These are phyloP conservation scores for Neonothopanus nambi DNA, from an alignment of 1,284 basidiomycete species.

Conservation along the genomic window DNA sequence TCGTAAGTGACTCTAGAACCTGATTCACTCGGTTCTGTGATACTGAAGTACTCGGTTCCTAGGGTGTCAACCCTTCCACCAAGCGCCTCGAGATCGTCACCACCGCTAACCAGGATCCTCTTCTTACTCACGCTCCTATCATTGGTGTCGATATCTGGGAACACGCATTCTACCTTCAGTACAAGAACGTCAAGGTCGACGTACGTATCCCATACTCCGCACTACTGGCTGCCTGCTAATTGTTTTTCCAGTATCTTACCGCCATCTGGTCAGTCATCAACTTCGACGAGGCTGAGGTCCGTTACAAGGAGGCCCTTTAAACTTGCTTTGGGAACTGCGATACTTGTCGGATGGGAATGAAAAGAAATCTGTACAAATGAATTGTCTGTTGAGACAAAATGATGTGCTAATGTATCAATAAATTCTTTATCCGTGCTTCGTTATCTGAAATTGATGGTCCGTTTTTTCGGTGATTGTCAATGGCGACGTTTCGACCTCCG, in stretches of 20 bases:
- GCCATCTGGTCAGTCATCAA: slow-evolving; percentile 86
- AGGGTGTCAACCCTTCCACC: slow-evolving; percentile 65
- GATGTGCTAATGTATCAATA: no score
- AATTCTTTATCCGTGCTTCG: no score
- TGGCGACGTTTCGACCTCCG: no score
- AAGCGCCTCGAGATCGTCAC: slow-evolving; percentile 75
- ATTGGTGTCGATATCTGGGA: slow-evolving; percentile 92
- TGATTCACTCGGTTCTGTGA: neutral
- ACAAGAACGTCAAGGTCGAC: slow-evolving; percentile 73
- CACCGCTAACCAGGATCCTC: slow-evolving; percentile 90
- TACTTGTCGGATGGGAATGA: no score
- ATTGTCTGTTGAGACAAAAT: no score
- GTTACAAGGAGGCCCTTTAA: slow-evolving; percentile 50
- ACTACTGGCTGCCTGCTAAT: neutral
- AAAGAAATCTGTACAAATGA: no score
- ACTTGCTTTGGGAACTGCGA: no score
- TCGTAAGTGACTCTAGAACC: slow-evolving; percentile 49
- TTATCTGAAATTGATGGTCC: no score
- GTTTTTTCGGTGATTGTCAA: no score
- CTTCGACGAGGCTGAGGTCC: slow-evolving; percentile 77
- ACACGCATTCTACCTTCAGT: slow-evolving; percentile 79
- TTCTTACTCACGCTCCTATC: slow-evolving; percentile 73
- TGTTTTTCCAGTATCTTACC: slow-evolving; percentile 57
- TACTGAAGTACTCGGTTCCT: neutral
- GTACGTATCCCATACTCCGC: slow-evolving; percentile 42